These are phyloP conservation scores for Botryotinia convoluta DNA, from an alignment of 2,329 filamentous ascomycete species.

Conservation along the genomic window DNA sequence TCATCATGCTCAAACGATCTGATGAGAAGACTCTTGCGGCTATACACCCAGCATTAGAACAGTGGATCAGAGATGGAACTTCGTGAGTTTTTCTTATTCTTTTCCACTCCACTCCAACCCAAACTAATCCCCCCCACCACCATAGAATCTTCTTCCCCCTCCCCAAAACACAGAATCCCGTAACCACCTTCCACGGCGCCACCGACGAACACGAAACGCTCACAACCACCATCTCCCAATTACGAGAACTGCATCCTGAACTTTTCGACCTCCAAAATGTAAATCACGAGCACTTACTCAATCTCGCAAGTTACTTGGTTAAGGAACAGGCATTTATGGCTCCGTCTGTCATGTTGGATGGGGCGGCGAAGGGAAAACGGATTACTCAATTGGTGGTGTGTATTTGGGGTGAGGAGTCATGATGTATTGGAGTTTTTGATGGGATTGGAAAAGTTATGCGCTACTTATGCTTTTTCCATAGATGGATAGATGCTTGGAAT, in stretches of 20 bases:
- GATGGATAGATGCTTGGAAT: neutral
- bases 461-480: neutral
- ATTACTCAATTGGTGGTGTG: conserved; percentile 18
- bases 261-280: neutral
- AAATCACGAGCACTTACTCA: conserved; percentile 5
- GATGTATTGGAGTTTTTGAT: no score
- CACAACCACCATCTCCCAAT: neutral
- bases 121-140: neutral
- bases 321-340: conserved; percentile 26
- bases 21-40: neutral
- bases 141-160: neutral
- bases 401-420: neutral
- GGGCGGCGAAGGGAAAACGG: neutral
- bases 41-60: neutral
- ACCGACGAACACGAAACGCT: conserved; percentile 1
- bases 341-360: conserved; percentile 19
- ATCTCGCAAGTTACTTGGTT: conserved; percentile 29
- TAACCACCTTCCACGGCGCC: neutral
- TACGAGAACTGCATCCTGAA: neutral
- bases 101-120: neutral
- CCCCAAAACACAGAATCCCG: neutral
- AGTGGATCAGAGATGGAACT: neutral
- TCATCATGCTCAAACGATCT: conserved; percentile 20
- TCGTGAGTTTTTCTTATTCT: neutral
- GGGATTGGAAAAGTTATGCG: neutral